Base-by-base conservation (phyloP, 1,139 yeast genomes). In the Kazachstania sp. region DNA sequence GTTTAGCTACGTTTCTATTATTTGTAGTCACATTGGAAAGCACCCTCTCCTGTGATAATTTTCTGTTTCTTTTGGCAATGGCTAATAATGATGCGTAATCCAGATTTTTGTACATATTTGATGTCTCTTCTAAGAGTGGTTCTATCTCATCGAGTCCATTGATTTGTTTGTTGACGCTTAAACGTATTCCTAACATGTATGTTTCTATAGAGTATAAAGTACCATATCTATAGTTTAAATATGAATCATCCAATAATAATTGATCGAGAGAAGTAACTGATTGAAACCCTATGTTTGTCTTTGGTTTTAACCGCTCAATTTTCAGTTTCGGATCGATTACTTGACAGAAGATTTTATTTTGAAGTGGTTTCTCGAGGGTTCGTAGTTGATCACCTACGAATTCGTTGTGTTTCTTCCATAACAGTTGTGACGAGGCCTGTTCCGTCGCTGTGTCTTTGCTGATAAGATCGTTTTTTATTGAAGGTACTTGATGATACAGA, bases 71-170 rank as follows among this genome's bases (percentile, higher is more conserved):
- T 38, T 38, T 40, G 45, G 65, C 65, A 20, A 61, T 57, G 18
- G 49, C 42, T 20, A 61, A 32, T n/a, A 61, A 49, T 36, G 57
- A 59, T 23, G 56, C 54, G 44, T 61, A 61, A 41, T 53, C 49
- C 3, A 59, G 39, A 41, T 55, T 48, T 30, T 51, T 49, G 38
- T 57, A 59, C 50, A 50, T 52, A 34, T 49, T 52, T 20, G 44
- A 44, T 3, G 59, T 52, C 13, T 58, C 61, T 38, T 54, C 54
- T 29, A 59, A 39, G 19, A 59, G 37, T 5, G 62, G 52, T 40
- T 56, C 57, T 9, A 59, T 50, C 23, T 41, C 36, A 8, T 36
- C 34, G 12, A 32, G 12, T 2, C 36, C 39, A 1, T 39, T 26
- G 13, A 43, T 26, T 13, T 37, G n/a, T 15, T 26, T 9, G 16